A percentile compares a stretch with the other conserved stretches of the same genome.
Conservation (phyloP, 169 alveolate genomes). For the Plasmodium coatneyi region DNA sequence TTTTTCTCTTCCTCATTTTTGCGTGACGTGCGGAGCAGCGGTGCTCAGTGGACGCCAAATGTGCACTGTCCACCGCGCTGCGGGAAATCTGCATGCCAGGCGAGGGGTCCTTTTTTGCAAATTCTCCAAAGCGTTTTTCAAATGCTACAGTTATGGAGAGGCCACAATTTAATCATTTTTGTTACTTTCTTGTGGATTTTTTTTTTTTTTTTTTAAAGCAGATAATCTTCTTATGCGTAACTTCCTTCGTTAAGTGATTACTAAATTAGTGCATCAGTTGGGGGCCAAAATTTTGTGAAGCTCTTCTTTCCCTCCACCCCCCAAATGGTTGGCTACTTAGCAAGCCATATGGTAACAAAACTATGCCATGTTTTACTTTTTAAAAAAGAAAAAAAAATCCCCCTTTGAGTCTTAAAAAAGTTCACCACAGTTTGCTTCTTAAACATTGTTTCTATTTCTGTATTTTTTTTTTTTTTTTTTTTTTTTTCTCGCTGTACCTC, state of each 20-base stretch:
- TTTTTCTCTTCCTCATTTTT: conserved; percentile 31
- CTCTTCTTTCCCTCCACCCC: neutral
- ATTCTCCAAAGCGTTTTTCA: neutral
- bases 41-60: neutral
- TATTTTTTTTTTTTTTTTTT: neutral
- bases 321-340: neutral
- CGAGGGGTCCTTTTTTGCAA: neutral
- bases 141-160: neutral
- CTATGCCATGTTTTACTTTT: neutral
- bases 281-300: neutral
- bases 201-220: neutral
- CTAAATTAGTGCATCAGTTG: neutral
- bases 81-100: neutral
- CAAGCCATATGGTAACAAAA: neutral
- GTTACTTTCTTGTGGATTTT: neutral
- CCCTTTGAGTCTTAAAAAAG: neutral
- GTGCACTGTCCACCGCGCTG: neutral
- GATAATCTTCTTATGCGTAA: neutral
- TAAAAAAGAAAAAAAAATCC: neutral
- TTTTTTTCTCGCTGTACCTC: neutral
- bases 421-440: neutral
- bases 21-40: neutral
- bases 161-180: neutral
- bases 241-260: neutral
- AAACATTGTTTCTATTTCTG: neutral